These are phyloP conservation scores for Brettanomyces custersianus DNA, from an alignment of 805 yeast species.

Conservation along the genomic window DNA sequence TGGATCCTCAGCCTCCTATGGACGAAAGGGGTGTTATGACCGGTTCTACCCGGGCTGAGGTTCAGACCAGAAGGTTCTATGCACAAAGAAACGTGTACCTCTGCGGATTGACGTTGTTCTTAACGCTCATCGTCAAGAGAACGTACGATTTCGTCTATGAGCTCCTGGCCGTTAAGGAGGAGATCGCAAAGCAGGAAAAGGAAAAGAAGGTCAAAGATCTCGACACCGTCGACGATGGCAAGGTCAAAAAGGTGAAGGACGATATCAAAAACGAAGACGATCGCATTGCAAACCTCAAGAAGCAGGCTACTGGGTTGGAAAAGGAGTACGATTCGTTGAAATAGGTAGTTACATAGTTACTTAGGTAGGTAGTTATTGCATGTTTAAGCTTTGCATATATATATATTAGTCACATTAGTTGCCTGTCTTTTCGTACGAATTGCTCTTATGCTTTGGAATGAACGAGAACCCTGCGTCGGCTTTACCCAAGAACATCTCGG, in stretches of 20 bases:
- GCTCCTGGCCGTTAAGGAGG: slow-evolving; percentile 55
- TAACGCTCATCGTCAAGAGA: slow-evolving; percentile 77
- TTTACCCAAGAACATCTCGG: slow-evolving; percentile 92
- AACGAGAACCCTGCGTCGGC: slow-evolving; percentile 68
- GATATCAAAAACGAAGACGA: slow-evolving; percentile 51
- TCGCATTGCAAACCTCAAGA: slow-evolving; percentile 59
- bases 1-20: slow-evolving; percentile 2
- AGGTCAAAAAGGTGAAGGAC: slow-evolving; percentile 38
- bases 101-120: slow-evolving; percentile 89
- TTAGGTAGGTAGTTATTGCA: too few relatives aligned
- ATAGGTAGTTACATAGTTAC: too few relatives aligned
- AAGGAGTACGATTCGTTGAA: slow-evolving; percentile 44
- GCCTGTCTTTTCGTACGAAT: slow-evolving; percentile 41
- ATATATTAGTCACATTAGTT: neutral
- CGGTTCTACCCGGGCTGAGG: slow-evolving; percentile 57
- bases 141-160: slow-evolving; percentile 76
- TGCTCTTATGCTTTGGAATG: slow-evolving; percentile 92
- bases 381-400: neutral
- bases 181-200: slow-evolving; percentile 19
- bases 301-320: slow-evolving; percentile 59
- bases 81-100: slow-evolving; percentile 95
- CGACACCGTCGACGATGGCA: slow-evolving; percentile 24
- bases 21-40: slow-evolving; percentile 18
- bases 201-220: slow-evolving; percentile 10
- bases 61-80: slow-evolving; percentile 85